Percentiles rank a stretch among this genome's conserved stretches.
Evolutionary conservation across 148 eudicot species (phyloP).

Genomic region (Nyssa sinensis): DNA sequence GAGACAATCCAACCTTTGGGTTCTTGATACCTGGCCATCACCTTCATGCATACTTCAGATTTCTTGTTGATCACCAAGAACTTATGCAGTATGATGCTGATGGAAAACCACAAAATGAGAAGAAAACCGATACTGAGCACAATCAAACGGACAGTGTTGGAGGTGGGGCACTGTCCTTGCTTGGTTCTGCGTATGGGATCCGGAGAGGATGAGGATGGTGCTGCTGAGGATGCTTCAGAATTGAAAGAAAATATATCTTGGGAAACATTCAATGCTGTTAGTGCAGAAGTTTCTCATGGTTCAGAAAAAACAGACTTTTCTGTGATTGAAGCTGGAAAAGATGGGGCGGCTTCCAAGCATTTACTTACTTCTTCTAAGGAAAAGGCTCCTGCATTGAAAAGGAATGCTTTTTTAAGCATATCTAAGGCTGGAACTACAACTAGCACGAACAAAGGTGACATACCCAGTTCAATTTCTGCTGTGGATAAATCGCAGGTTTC

Average conservation of each 20-base stretch:
- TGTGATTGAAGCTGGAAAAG: conserved; percentile 26
- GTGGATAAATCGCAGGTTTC: conserved; percentile 30
- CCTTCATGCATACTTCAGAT: conserved; percentile 93
- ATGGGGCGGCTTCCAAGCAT: conserved; percentile 33
- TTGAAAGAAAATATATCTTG: conserved; percentile 29
- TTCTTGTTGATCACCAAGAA: conserved; percentile 79
- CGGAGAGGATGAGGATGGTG: conserved; percentile 83
- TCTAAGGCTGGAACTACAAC: conserved; percentile 42
- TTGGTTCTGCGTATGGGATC: conserved; percentile 88
- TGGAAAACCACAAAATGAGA: conserved; percentile 43
- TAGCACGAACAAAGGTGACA: conserved; percentile 33
- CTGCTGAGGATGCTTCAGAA: conserved; percentile 29
- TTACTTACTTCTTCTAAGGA: conserved; percentile 40
- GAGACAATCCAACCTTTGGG: conserved; percentile 96
- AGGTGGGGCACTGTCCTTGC: conserved; percentile 80
- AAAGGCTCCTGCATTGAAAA: conserved; percentile 39
- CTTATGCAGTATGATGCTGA: conserved; percentile 52
- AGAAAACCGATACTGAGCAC: conserved; percentile 25
- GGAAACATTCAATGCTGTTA: conserved; percentile 28
- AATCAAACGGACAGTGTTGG: conserved; percentile 25
- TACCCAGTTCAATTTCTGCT: conserved; percentile 27
- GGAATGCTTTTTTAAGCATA: conserved; percentile 29
- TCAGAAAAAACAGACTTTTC: conserved; percentile 23
- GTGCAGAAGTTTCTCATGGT: conserved; percentile 23
- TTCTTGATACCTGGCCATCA: conserved; percentile 95